Evolutionary conservation across 2,329 filamentous ascomycete species (phyloP).

Genomic region (Clonostachys rhizophaga): DNA sequence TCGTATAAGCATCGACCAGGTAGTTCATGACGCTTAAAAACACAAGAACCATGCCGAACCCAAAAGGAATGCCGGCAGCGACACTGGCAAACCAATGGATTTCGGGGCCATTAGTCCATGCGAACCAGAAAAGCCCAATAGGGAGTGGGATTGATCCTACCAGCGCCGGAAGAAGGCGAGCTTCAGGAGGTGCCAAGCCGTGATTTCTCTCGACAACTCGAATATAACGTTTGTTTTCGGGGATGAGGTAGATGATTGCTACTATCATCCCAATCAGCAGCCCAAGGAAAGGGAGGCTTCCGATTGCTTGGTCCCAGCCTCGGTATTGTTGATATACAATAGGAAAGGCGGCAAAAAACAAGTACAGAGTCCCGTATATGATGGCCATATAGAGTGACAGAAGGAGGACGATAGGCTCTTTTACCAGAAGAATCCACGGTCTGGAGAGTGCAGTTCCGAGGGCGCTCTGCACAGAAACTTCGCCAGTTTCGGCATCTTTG

Average conservation of each 20-base stretch:
- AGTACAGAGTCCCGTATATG: conserved; percentile 40
- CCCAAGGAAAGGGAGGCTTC: conserved; percentile 53
- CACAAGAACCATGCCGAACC: conserved; percentile 50
- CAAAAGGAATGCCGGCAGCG: conserved; percentile 31
- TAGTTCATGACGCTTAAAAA: conserved; percentile 58
- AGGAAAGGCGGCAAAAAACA: conserved; percentile 40
- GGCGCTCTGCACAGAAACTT: neutral
- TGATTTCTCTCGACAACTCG: conserved; percentile 27
- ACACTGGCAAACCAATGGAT: conserved; percentile 48
- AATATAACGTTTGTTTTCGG: conserved; percentile 42
- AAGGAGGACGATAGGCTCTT: conserved; percentile 57
- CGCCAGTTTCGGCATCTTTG: conserved; percentile 16
- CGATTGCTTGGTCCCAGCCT: conserved; percentile 45
- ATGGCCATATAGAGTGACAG: conserved; percentile 54
- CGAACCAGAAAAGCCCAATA: conserved; percentile 54
- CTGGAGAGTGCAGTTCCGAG: conserved; percentile 39
- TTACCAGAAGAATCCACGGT: conserved; percentile 56
- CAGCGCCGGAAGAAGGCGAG: conserved; percentile 49
- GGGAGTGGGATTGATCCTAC: conserved; percentile 50
- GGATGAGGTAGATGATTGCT: conserved; percentile 42
- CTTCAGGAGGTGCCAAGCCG: conserved; percentile 53
- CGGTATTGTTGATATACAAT: conserved; percentile 50
- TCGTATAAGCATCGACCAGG: conserved; percentile 60
- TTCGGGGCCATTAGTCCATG: conserved; percentile 47
- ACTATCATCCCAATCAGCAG: conserved; percentile 52